A percentile compares a stretch with the other conserved stretches of the same genome.
Conservation (phyloP, 768 basidiomycete species). For the Rhizopogon sp. region DNA sequence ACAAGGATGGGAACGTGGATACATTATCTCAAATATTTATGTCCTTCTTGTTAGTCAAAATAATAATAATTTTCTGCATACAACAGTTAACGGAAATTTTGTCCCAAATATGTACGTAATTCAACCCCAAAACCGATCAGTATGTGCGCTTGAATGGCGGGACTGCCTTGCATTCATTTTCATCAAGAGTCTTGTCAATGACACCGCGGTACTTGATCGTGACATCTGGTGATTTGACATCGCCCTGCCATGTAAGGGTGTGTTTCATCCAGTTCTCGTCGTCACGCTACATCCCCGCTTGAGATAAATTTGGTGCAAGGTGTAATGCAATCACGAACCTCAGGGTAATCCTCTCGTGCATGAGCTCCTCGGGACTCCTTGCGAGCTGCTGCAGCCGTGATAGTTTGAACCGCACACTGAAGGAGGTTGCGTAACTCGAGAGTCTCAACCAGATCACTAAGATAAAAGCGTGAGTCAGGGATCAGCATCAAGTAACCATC, state of each 20-base stretch:
- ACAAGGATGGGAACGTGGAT: neutral
- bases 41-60: neutral
- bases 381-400: conserved; percentile 86
- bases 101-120: neutral
- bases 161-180: conserved; percentile 94
- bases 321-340: conserved; percentile 42
- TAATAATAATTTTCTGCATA: neutral
- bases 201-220: conserved; percentile 87
- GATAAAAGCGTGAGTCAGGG: conserved; percentile 5
- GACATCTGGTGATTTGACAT: conserved; percentile 73
- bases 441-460: conserved; percentile 92
- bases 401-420: conserved; percentile 94
- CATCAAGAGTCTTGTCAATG: conserved; percentile 83
- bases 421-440: conserved; percentile 94
- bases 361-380: conserved; percentile 99
- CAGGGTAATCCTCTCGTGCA: conserved; percentile 97
- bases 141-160: conserved; percentile 98
- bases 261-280: conserved; percentile 95
- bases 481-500: neutral
- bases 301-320: conserved; percentile 1
- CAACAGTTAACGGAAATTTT: neutral
- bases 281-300: conserved; percentile 59
- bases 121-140: conserved; percentile 28
- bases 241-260: conserved; percentile 88
- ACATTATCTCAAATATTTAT: neutral